These are phyloP conservation scores for Wickerhamiella nectarea DNA, from an alignment of 805 yeast species.

Conservation along the genomic window DNA sequence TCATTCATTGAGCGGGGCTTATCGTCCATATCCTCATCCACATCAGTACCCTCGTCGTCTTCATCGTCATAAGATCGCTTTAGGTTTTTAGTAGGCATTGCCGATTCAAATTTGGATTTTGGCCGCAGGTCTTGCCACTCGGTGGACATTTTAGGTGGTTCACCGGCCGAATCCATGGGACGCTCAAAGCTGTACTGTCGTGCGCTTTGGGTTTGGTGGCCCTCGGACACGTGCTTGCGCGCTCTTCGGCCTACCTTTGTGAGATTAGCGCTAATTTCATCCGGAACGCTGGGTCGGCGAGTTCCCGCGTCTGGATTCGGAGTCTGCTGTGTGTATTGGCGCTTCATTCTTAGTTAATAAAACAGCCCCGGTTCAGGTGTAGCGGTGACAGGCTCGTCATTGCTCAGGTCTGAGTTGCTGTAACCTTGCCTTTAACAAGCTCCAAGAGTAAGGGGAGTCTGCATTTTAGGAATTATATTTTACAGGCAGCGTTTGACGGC, in stretches of 20 bases:
- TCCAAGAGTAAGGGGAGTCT: too few relatives aligned
- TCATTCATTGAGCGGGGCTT: conserved; percentile 3
- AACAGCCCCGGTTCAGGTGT: too few relatives aligned
- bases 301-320: neutral
- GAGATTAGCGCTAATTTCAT: conserved; percentile 19
- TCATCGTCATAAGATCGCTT: conserved; percentile 13
- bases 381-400: too few relatives aligned
- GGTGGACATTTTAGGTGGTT: neutral
- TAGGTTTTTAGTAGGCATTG: neutral
- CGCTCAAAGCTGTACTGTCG: conserved; percentile 1
- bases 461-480: too few relatives aligned
- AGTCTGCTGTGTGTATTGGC: neutral
- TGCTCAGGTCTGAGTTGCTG: too few relatives aligned
- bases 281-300: conserved; percentile 8
- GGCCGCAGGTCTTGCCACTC: conserved; percentile 2
- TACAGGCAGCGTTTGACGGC: too few relatives aligned
- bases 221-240: conserved; percentile 24
- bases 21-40: conserved; percentile 1
- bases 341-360: neutral
- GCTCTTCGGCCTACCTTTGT: conserved; percentile 20
- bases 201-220: conserved; percentile 17
- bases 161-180: neutral
- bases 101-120: neutral
- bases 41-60: conserved; percentile 18
- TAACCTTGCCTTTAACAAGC: too few relatives aligned